Base-by-base conservation (phyloP, 768 basidiomycete species). In the Tricholoma saponaceum region DNA sequence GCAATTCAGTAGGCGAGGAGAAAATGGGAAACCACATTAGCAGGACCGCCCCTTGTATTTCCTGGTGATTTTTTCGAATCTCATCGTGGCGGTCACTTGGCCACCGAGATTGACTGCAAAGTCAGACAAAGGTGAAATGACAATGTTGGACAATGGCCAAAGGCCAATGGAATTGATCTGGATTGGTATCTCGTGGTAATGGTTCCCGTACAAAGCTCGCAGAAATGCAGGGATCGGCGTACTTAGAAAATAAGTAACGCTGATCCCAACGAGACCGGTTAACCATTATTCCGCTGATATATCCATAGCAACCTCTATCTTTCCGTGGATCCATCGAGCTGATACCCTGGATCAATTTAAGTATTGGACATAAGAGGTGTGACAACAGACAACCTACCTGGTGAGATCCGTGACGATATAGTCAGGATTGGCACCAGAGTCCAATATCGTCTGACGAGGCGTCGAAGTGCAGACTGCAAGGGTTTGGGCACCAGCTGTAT, bases 391-490 rank as follows among this genome's bases (percentile, higher is more conserved):
- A 32, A 60, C 83, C 47, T 57, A 91, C 90, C 75, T 77, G 16
- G 84, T 80, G 44, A 95, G 74, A 69, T 92, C 85, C 14, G 76
- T 69, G 13, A 91, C 84, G 46, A 93, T 80, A 65, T 79, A 89
- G 64, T 90, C 83, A 2, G 87, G 80, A 20, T 76, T 68, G 51
- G 85, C 79, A 10, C 78, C 82, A 39, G 80, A 76, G 52, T 75
- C 73, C 14, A 79, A 58, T 51, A 94, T 75, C 32, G 69, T 68
- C 41, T 82, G 79, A 16, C 83, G 74, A 23, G 79, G 66, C 54
- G 93, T 89, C 5, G 89, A 89, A 30, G 95, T 95, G 67, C 89
- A 90, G 1, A 95, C 90, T 0, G 89, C 95, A 13, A 96, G 78
- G 0, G 89, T 90, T 49, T 71, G 78, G 51, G 89, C 80, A 10